Base-by-base conservation (phyloP, 2,329 filamentous ascomycete genomes). In the Diplodia seriata region DNA sequence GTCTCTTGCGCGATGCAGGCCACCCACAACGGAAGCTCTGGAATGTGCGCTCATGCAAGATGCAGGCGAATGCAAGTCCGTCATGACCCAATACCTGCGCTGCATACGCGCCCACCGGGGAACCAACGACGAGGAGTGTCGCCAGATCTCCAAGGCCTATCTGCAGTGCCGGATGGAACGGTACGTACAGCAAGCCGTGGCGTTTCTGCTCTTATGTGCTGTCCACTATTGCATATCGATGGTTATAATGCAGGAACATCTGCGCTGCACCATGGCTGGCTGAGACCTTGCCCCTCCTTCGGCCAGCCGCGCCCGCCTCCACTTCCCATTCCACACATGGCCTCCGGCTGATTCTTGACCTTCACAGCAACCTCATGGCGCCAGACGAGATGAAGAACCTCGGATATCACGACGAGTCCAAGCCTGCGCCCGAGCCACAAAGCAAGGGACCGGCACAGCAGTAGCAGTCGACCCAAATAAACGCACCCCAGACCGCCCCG, bases 381-480 rank as follows among this genome's bases (percentile, higher is more conserved):
- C 92, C 87, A 73, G 95, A 99, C 76, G 92, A 97, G 69, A 95
- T 98, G 80, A 93, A 91, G 79, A 99, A 99, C 76, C 83, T 99
- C 50, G 95, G 95, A 0, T 95, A 97, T 73, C 82, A 84, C 6
- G 84, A 86, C 69, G 85, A 87, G 20, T 15, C 56, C 54, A 79
- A 71, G 26, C 12, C 57, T 8, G 23, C 29, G 23, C 31, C 66
- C 40, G 64, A 54, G 50, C 64, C 40, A 55, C 64, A 20, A 65
- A 57, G 64, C 64, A 66, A 66, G 64, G 64, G 64, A 29, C 9
- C 36, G 8, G n/a, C 50, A 14, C 57, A 53, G 20, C 36, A 38
- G 43, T 18, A 62, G 49, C 40, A 40, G 29, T 54, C 20, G 33
- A 43, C 20, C 29, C 59, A 23, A 63, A 40, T 6, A 8, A 54